Percentiles rank a stretch among this genome's conserved stretches.
phyloP scores from a whole-genome alignment of 228 moss, liverwort and hornwort genomes.

The Sphagnum fallax region DNA sequence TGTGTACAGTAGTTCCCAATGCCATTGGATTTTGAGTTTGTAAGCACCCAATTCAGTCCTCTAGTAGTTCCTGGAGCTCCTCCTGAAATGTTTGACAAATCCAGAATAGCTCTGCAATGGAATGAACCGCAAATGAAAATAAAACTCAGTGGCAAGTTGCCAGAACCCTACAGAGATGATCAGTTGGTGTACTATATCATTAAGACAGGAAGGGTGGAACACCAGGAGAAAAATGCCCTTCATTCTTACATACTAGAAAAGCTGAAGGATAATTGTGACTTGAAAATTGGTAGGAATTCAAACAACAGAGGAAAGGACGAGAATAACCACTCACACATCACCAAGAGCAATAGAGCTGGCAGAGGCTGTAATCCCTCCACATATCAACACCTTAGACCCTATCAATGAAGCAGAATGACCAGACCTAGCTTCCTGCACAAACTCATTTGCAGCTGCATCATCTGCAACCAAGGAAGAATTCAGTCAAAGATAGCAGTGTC shows the following conservation, averaged over 20 bases:
- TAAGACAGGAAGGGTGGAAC: not conserved
- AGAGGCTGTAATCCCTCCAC: conserved; percentile 40
- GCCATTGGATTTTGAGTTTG: conserved; percentile 9
- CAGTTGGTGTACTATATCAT: not conserved
- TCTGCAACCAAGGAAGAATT: not conserved
- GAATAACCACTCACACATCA: conserved; percentile 38
- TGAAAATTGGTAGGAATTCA: not conserved
- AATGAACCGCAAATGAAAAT: not conserved
- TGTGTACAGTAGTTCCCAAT: conserved; percentile 11
- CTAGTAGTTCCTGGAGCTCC: conserved; percentile 51
- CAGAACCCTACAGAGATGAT: not conserved
- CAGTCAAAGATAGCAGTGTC: too few relatives aligned
- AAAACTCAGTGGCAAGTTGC: not conserved
- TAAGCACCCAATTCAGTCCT: conserved; percentile 11
- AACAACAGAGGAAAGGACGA: not conserved
- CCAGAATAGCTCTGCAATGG: conserved; percentile 42
- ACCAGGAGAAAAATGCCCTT: not conserved
- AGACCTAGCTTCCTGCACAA: conserved; percentile 18
- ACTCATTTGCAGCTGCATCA: not conserved
- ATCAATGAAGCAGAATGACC: conserved; percentile 24
- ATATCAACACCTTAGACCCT: conserved; percentile 25
- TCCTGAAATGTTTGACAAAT: conserved; percentile 26
- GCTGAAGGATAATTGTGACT: not conserved
- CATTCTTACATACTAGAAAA: too few relatives aligned
- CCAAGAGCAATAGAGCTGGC: conserved; percentile 23